These are phyloP conservation scores for Colletotrichum orchidophilum DNA, from an alignment of 2,329 filamentous ascomycete species.

Conservation along the genomic window DNA sequence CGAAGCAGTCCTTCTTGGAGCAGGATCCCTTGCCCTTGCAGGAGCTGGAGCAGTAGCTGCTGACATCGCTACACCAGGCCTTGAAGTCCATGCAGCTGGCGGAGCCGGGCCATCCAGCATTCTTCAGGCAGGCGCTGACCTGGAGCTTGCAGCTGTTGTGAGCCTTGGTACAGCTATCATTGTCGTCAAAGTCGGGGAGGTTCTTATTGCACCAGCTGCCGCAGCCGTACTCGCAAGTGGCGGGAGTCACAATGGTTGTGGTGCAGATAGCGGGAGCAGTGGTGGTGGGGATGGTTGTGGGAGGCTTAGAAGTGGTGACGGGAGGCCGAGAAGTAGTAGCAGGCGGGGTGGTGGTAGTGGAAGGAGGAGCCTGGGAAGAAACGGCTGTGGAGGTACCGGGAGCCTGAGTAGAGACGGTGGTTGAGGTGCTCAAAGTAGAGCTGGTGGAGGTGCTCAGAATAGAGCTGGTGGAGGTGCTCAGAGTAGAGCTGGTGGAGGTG, in stretches of 20 bases:
- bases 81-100: conserved; percentile 59
- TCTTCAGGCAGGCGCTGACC: conserved; percentile 59
- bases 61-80: conserved; percentile 58
- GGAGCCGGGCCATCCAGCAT: conserved; percentile 60
- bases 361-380: conserved; percentile 22
- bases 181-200: conserved; percentile 58
- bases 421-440: conserved; percentile 33
- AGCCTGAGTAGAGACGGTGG: conserved; percentile 25
- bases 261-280: conserved; percentile 56
- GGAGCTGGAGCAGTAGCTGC: conserved; percentile 52
- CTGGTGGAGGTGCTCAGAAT: conserved; percentile 34
- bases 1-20: conserved; percentile 55
- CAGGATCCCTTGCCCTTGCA: conserved; percentile 48
- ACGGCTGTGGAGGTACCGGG: conserved; percentile 18
- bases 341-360: conserved; percentile 28
- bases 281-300: conserved; percentile 41
- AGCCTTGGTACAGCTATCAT: conserved; percentile 51
- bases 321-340: conserved; percentile 23
- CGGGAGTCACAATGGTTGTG: conserved; percentile 53
- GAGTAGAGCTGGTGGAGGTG: conserved; percentile 32
- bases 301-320: conserved; percentile 36
- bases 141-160: conserved; percentile 57
- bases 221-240: conserved; percentile 63
- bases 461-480: conserved; percentile 31
- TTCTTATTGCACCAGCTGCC: conserved; percentile 63